A percentile compares a stretch with the other conserved stretches of the same genome.
These are phyloP conservation scores for Apostasia shenzhenica DNA, from an alignment of 106 monocot species.

Conservation along the genomic window DNA sequence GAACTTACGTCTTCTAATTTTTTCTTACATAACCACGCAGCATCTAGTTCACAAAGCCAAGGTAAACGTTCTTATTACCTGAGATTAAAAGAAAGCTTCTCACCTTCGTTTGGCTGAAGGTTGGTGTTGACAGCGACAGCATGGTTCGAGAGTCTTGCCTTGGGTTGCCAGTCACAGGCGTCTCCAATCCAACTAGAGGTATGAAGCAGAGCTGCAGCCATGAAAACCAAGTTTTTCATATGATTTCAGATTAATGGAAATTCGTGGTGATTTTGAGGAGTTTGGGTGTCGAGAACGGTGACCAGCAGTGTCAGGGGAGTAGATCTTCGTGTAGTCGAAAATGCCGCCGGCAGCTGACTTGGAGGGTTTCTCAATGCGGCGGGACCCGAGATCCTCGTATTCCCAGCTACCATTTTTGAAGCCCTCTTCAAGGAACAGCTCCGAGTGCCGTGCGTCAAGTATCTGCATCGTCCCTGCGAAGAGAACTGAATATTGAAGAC, in stretches of 20 bases:
- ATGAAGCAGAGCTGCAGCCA: constrained; percentile 36
- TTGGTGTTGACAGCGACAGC: constrained; percentile 88
- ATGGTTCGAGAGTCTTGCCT: constrained; percentile 43
- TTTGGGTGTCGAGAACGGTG: constrained; percentile 26
- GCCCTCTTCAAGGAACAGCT: constrained; percentile 69
- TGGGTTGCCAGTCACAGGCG: constrained; percentile 72
- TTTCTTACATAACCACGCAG: too few species aligned
- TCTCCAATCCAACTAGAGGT: constrained; percentile 50
- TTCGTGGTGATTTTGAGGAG: neutral
- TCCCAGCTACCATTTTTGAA: constrained; percentile 58
- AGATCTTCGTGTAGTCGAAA: constrained; percentile 51
- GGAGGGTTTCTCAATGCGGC: constrained; percentile 32
- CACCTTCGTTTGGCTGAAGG: constrained; percentile 82
- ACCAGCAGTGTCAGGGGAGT: constrained; percentile 38
- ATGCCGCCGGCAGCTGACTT: constrained; percentile 50
- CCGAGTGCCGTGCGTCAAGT: constrained; percentile 64
- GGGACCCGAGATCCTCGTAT: constrained; percentile 58
- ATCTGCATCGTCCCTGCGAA: constrained; percentile 83
- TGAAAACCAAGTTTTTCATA: too few species aligned
- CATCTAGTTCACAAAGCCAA: too few species aligned
- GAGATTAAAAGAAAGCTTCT: neutral
- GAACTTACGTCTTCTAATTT: too few species aligned
- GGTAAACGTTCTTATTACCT: too few species aligned
- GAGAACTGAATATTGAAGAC: neutral
- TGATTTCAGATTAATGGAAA: too few species aligned